Evolutionary conservation across 495 filamentous ascomycete genomes (phyloP).

Genomic region (Cryomyces antarcticus): DNA sequence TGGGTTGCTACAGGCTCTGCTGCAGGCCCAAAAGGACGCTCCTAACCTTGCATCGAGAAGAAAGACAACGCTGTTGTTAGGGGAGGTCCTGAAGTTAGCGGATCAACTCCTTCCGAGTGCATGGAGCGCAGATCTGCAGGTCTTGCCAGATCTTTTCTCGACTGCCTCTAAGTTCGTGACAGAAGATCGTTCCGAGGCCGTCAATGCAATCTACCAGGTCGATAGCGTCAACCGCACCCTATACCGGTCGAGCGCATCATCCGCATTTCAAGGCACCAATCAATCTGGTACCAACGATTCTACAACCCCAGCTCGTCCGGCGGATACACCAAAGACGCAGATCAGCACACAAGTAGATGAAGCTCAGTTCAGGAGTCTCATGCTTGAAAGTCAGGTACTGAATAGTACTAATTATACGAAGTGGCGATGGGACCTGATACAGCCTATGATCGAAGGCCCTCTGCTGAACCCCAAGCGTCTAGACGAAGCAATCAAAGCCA

Average conservation of each 20-base stretch:
- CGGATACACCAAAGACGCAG: constrained; percentile 52
- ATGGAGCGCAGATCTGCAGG: constrained; percentile 62
- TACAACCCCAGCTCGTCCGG: constrained; percentile 13
- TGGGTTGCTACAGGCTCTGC: constrained; percentile 49
- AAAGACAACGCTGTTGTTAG: constrained; percentile 76
- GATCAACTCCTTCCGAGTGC: constrained; percentile 61
- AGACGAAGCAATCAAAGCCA: constrained; percentile 83
- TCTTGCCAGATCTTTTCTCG: constrained; percentile 62
- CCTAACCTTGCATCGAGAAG: constrained; percentile 57
- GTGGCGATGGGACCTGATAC: constrained; percentile 91
- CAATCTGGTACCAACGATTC: neutral
- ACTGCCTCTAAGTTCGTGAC: constrained; percentile 49
- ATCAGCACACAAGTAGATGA: constrained; percentile 65
- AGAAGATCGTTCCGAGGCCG: constrained; percentile 57
- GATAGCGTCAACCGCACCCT: constrained; percentile 91
- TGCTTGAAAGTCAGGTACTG: constrained; percentile 75
- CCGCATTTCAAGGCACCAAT: constrained; percentile 23
- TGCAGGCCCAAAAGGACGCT: constrained; percentile 45
- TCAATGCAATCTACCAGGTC: constrained; percentile 83
- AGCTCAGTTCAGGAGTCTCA: constrained; percentile 58
- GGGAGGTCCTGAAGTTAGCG: constrained; percentile 75
- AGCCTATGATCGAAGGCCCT: constrained; percentile 80
- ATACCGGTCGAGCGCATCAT: constrained; percentile 43
- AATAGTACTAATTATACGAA: constrained; percentile 72
- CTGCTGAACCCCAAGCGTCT: constrained; percentile 78